A percentile compares a stretch with the other conserved stretches of the same genome.
These are phyloP conservation scores for Cystobasidium onofrii DNA, from an alignment of 768 basidiomycete species.

Conservation along the genomic window DNA sequence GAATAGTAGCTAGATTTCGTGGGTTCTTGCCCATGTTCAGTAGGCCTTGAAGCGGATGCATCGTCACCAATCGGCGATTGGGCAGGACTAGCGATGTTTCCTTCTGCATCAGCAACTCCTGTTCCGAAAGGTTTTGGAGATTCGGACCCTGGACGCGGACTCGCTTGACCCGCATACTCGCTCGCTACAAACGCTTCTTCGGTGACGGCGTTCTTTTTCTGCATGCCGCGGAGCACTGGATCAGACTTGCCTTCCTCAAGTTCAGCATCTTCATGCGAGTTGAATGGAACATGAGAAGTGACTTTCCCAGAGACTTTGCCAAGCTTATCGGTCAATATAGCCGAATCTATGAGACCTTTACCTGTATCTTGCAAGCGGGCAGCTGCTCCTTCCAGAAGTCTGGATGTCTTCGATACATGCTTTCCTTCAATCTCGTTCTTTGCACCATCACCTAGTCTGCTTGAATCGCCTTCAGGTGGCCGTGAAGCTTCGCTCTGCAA, in stretches of 20 bases:
- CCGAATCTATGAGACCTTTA: neutral
- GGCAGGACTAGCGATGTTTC: neutral
- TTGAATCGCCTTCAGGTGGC: neutral
- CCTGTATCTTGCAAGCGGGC: neutral
- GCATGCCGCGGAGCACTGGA: neutral
- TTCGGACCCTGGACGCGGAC: neutral
- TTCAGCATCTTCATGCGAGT: neutral
- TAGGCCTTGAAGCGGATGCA: neutral
- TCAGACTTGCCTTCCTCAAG: neutral
- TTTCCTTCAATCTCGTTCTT: neutral
- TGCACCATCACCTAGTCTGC: neutral
- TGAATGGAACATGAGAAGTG: neutral
- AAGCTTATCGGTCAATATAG: neutral
- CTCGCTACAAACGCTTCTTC: slow-evolving; percentile 21
- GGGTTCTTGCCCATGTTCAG: neutral
- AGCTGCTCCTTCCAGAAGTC: neutral
- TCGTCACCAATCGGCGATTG: neutral
- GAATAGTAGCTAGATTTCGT: slow-evolving; percentile 7
- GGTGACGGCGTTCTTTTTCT: slow-evolving; percentile 16
- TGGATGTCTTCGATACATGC: neutral
- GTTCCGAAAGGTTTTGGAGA: slow-evolving; percentile 12
- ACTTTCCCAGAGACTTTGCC: neutral
- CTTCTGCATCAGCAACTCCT: neutral
- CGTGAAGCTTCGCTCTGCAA: neutral
- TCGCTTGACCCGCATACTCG: slow-evolving; percentile 5